Evolutionary conservation across 495 filamentous ascomycete genomes (phyloP).

Genomic region (Pyrenopolyporus hunteri): DNA sequence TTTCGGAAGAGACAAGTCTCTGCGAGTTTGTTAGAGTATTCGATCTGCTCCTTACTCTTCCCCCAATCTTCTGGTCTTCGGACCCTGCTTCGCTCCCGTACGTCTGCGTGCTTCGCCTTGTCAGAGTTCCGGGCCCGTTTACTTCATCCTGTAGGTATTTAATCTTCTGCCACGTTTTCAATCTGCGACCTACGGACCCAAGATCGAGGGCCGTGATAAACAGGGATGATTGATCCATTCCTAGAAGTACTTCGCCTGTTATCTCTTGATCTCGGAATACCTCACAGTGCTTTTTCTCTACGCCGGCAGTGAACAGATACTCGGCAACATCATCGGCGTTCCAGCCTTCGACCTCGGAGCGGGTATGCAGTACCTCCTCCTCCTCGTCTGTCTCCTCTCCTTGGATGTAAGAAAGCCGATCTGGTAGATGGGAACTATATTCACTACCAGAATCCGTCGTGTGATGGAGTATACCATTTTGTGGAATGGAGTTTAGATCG

Average conservation of each 20-base stretch:
- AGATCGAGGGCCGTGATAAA: conserved; percentile 96
- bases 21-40: conserved; percentile 80
- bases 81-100: conserved; percentile 62
- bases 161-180: conserved; percentile 96
- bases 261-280: conserved; percentile 97
- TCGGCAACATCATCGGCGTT: conserved; percentile 78
- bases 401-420: conserved; percentile 86
- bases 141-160: conserved; percentile 87
- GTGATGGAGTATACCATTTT: conserved; percentile 54
- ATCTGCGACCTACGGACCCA: conserved; percentile 82
- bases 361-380: conserved; percentile 59
- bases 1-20: conserved; percentile 55
- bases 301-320: conserved; percentile 78
- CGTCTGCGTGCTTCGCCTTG: conserved; percentile 54
- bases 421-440: conserved; percentile 79
- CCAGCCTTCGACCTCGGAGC: conserved; percentile 75
- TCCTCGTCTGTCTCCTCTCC: conserved; percentile 86
- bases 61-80: conserved; percentile 46
- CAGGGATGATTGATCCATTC: conserved; percentile 91
- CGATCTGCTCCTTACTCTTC: conserved; percentile 51
- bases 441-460: conserved; percentile 87
- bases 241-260: conserved; percentile 86
- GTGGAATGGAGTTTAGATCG: conserved; percentile 78
- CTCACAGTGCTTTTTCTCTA: conserved; percentile 85
- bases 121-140: conserved; percentile 45